These are phyloP conservation scores for Chloroidium sp. DNA, from an alignment of 163 green algal genomes.

Conservation along the genomic window DNA sequence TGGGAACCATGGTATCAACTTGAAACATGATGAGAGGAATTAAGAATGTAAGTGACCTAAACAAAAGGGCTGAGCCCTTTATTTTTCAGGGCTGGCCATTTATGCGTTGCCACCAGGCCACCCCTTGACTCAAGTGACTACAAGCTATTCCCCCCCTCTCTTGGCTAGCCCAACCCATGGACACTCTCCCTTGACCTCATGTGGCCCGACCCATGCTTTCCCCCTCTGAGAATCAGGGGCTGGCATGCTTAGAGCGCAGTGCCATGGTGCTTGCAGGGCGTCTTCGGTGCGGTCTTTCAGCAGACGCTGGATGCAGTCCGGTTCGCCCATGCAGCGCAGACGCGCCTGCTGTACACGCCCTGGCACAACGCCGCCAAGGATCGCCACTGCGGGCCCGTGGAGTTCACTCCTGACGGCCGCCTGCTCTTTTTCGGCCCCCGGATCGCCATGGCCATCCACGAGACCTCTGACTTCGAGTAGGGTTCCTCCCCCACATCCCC, in stretches of 20 bases:
- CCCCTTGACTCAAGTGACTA: no score
- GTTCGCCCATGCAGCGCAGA: conserved; percentile 61
- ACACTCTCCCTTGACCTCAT: no score
- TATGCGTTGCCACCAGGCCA: no score
- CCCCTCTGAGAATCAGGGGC: conserved; percentile 1
- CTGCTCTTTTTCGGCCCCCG: conserved; percentile 62
- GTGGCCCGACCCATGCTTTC: no score
- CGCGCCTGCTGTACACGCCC: conserved; percentile 40
- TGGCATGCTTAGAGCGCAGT: neutral
- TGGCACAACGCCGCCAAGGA: conserved; percentile 35
- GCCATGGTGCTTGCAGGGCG: conserved; percentile 19
- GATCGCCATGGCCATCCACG: conserved; percentile 65
- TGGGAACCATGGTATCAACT: no score
- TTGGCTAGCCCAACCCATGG: no score
- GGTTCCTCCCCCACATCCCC: no score
- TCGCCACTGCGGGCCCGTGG: conserved; percentile 28
- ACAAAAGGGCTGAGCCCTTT: no score
- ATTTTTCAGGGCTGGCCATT: no score
- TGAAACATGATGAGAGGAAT: no score
- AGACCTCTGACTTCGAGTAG: conserved; percentile 43
- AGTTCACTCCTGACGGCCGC: conserved; percentile 50
- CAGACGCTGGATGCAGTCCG: conserved; percentile 50
- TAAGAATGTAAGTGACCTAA: no score
- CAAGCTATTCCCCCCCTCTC: no score
- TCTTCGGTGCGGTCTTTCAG: conserved; percentile 46